Conservation (phyloP, 2,329 filamentous ascomycete genomes). For the Seiridium unicorne region DNA sequence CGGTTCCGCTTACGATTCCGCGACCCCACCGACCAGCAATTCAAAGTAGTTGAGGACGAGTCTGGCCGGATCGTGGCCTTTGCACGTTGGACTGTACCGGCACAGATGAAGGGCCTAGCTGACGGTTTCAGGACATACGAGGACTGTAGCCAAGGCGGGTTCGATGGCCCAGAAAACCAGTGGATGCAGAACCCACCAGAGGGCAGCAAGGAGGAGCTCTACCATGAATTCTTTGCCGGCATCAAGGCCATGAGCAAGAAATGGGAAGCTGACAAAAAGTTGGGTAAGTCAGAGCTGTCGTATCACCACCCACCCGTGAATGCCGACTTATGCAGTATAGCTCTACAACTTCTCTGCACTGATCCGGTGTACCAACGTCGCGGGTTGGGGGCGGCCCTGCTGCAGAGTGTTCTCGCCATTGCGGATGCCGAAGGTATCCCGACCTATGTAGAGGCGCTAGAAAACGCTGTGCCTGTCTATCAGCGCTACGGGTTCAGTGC, state of each 20-base stretch:
- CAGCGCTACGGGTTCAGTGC: constrained; percentile 10
- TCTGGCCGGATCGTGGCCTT: constrained; percentile 19
- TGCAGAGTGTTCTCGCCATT: constrained; percentile 4
- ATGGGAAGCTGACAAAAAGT: constrained; percentile 21
- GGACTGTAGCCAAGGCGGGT: constrained; percentile 1
- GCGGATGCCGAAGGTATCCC: constrained; percentile 8
- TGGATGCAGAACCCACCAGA: constrained; percentile 13
- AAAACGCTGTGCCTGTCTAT: constrained; percentile 8
- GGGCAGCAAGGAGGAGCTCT: constrained; percentile 17
- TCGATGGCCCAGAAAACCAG: background rate
- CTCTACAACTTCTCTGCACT: constrained; percentile 6
- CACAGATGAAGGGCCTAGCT: constrained; percentile 14
- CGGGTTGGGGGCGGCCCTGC: constrained; percentile 5
- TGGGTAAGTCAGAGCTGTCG: constrained; percentile 16
- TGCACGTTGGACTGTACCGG: constrained; percentile 23
- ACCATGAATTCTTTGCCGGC: constrained; percentile 19
- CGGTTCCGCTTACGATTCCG: constrained; percentile 22
- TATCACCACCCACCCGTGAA: no score
- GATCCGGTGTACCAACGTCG: constrained; percentile 10
- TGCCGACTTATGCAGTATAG: background rate
- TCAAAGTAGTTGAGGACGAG: constrained; percentile 23
- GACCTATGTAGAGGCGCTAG: constrained; percentile 11
- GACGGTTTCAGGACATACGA: constrained; percentile 19
- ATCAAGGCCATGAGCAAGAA: constrained; percentile 16
- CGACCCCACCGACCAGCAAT: constrained; percentile 21